These are phyloP conservation scores for Zasmidium cellare DNA, from an alignment of 2,329 filamentous ascomycete genomes.

Conservation along the genomic window DNA sequence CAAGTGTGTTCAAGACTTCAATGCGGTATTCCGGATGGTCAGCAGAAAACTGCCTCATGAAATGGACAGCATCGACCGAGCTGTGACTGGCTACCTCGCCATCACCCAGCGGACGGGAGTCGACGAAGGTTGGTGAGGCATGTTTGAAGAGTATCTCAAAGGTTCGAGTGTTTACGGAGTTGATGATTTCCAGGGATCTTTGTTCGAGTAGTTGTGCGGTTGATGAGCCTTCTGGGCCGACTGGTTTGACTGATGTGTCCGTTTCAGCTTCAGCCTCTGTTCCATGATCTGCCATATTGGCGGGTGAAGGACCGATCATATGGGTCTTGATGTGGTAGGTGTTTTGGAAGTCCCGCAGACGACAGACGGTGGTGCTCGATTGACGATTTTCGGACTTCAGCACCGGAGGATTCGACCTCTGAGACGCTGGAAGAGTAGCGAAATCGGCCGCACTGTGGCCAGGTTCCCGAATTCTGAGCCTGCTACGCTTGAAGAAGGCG, in stretches of 20 bases:
- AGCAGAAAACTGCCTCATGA: neutral
- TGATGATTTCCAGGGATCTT: constrained; percentile 2
- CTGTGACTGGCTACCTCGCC: neutral
- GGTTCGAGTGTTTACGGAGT: constrained; percentile 1
- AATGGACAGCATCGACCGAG: neutral
- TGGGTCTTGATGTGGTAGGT: too few species aligned
- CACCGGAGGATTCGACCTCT: too few species aligned
- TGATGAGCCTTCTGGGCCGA: neutral
- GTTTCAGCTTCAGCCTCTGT: neutral
- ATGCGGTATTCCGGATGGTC: neutral
- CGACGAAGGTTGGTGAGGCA: neutral
- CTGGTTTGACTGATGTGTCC: neutral
- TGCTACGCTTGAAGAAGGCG: too few species aligned
- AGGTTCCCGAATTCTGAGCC: too few species aligned
- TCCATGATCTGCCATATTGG: too few species aligned
- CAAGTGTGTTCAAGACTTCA: neutral
- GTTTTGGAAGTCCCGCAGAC: too few species aligned
- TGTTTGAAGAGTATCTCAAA: constrained; percentile 1
- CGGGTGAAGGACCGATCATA: too few species aligned
- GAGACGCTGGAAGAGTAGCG: too few species aligned
- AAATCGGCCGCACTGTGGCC: too few species aligned
- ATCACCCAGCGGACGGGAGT: neutral
- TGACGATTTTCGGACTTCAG: too few species aligned
- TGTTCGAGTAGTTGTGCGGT: neutral
- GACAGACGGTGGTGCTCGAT: too few species aligned